A percentile compares a stretch with the other conserved stretches of the same genome.
These are phyloP conservation scores for Solanum tacnaense DNA, from an alignment of 257 asterid genomes.

Conservation along the genomic window DNA sequence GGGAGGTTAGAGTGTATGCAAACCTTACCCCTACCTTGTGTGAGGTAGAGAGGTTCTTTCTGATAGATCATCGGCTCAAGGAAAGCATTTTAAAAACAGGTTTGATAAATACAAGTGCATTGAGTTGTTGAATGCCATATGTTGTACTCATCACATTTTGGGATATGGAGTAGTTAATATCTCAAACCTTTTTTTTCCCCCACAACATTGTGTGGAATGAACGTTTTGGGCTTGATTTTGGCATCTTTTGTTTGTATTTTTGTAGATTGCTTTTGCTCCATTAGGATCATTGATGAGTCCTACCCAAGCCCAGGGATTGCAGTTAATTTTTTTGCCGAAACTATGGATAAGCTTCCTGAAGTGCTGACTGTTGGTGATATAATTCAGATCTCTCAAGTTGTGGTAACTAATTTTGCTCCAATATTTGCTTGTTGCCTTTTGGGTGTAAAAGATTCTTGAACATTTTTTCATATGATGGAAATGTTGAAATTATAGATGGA, in stretches of 20 bases:
- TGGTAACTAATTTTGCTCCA: conserved; percentile 24
- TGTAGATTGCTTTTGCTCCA: conserved; percentile 45
- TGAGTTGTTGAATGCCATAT: neutral
- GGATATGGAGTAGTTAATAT: neutral
- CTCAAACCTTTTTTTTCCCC: neutral
- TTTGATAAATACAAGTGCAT: neutral
- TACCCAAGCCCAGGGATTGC: conserved; percentile 31
- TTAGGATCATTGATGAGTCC: conserved; percentile 56
- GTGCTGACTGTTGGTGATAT: conserved; percentile 55
- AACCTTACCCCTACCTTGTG: neutral
- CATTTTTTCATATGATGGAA: neutral
- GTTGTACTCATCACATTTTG: neutral
- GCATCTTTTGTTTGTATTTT: neutral
- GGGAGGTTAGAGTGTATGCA: neutral
- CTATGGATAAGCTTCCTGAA: conserved; percentile 54
- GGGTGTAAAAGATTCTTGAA: neutral
- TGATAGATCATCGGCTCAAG: neutral
- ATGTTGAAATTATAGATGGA: neutral
- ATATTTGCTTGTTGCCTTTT: neutral
- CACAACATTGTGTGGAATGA: neutral
- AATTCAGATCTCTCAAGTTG: conserved; percentile 41
- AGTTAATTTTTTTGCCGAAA: conserved; percentile 39
- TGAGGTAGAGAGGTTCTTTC: neutral
- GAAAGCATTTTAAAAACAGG: neutral
- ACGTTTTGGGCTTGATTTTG: neutral